phyloP scores from a whole-genome alignment of 2,329 filamentous ascomycete species.

The Aspergillaceae sp. region DNA sequence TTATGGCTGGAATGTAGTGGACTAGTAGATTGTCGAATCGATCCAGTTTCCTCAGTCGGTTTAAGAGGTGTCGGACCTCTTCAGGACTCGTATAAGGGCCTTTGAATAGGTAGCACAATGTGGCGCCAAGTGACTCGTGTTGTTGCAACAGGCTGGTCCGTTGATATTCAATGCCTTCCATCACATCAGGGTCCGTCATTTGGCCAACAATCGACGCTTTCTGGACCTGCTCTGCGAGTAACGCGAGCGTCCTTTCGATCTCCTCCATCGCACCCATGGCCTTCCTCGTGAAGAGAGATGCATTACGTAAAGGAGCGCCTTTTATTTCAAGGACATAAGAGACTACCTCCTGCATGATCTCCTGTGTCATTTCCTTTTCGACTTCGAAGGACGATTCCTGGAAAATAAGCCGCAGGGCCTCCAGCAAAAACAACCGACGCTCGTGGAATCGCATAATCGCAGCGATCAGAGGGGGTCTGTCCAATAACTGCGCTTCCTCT shows the following conservation, averaged over 20 bases:
- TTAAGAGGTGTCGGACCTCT: constrained; percentile 67
- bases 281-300: constrained; percentile 59
- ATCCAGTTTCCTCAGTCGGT: constrained; percentile 59
- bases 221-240: constrained; percentile 65
- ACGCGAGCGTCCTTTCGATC: constrained; percentile 68
- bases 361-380: constrained; percentile 48
- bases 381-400: constrained; percentile 54
- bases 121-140: constrained; percentile 78
- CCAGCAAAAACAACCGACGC: constrained; percentile 70
- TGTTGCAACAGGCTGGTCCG: constrained; percentile 73
- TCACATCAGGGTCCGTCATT: constrained; percentile 52
- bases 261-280: constrained; percentile 69
- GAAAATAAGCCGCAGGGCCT: constrained; percentile 72
- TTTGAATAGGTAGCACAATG: constrained; percentile 70
- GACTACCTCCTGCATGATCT: constrained; percentile 49
- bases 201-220: constrained; percentile 68
- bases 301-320: constrained; percentile 38
- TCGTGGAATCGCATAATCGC: constrained; percentile 84
- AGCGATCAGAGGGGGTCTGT: constrained; percentile 65
- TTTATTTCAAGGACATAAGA: constrained; percentile 52
- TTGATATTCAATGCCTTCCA: constrained; percentile 74
- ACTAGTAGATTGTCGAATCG: constrained; percentile 67
- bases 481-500: constrained; percentile 58
- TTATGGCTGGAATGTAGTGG: constrained; percentile 73
- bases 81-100: constrained; percentile 59